phyloP scores from a whole-genome alignment of 2,329 filamentous ascomycete species.

The Fusarium sp. region DNA sequence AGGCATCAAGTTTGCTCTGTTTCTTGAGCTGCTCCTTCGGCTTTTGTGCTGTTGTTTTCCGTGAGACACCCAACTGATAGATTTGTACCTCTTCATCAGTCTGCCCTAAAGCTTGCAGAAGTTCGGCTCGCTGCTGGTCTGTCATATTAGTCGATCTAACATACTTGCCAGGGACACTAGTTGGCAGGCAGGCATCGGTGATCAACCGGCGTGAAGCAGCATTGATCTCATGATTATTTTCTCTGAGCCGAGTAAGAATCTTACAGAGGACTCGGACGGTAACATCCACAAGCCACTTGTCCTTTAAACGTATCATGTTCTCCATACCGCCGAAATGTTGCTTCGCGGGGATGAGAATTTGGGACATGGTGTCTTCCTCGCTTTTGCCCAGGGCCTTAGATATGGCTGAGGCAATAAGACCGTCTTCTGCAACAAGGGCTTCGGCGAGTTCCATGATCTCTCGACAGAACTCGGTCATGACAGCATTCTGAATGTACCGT shows the following conservation, averaged over 20 bases:
- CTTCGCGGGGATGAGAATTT: slow-evolving; percentile 54
- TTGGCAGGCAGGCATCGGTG: slow-evolving; percentile 71
- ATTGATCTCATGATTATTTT: slow-evolving; percentile 78
- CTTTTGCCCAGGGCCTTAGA: slow-evolving; percentile 55
- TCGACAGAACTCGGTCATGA: slow-evolving; percentile 92
- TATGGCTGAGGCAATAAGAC: slow-evolving; percentile 78
- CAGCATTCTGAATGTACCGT: slow-evolving; percentile 74
- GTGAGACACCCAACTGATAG: slow-evolving; percentile 53
- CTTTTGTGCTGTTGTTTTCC: slow-evolving; percentile 37
- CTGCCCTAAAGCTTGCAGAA: slow-evolving; percentile 72
- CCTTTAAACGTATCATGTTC: slow-evolving; percentile 90
- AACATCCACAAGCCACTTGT: slow-evolving; percentile 84
- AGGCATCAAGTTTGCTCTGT: slow-evolving; percentile 70
- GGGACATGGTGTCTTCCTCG: slow-evolving; percentile 54
- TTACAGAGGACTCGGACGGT: slow-evolving; percentile 86
- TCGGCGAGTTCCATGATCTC: slow-evolving; percentile 96
- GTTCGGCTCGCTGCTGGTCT: slow-evolving; percentile 84
- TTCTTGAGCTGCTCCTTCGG: slow-evolving; percentile 58
- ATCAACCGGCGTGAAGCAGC: slow-evolving; percentile 69
- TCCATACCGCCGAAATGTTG: slow-evolving; percentile 74
- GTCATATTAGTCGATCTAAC: slow-evolving; percentile 81
- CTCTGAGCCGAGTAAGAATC: slow-evolving; percentile 82
- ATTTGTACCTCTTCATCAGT: slow-evolving; percentile 66
- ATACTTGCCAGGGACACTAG: slow-evolving; percentile 63
- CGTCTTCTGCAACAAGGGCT: slow-evolving; percentile 84